Base-by-base conservation (phyloP, 208 protist species). In the Trypanosoma lewisi region DNA sequence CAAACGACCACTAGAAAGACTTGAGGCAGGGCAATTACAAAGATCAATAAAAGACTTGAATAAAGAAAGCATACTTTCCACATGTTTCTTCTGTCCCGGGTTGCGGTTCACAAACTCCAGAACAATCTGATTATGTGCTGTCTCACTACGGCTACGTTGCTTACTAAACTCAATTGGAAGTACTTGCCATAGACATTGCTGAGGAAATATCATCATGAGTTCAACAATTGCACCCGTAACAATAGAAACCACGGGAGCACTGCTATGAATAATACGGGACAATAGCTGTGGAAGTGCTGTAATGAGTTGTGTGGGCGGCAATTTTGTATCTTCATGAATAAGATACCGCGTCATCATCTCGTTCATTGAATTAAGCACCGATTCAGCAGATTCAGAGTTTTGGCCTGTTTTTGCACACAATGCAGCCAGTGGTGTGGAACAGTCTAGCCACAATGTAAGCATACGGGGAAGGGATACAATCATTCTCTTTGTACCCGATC, bases 401-500 rank as follows among this genome's bases (percentile, higher is more conserved):
- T 31, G 21, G n/a, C 17, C 78, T 3, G 25, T 76, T 5, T 77
- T 49, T 7, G 50, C 6, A 31, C 58, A 41, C 11, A 67, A 25
- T 25, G n/a, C 25, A n/a, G 49, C 33, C 23, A 96, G 68, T 4
- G 49, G 60, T 2, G 65, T 60, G 0, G 85, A 66, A 45, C 67
- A 89, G 63, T 98, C 91, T 0, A 98, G 83, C 93, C 96, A 99
- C 9, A 98, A 58, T 0, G 97, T 98, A 9, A 99, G 72, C 73
- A 99, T 80, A 45, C 97, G 87, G 1, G 97, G 96, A 34, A 99
- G 77, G 11, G 96, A 89, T 25, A 97, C 81, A 31, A 82, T 97
- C 6, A 98, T 76, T 52, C 93, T 96, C 8, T 90, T 73, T 28
- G 67, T 54, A 4, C 97, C 97, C 27, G 82, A 69, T 28, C 77